These are phyloP conservation scores for Hyaloperonospora brassicae DNA, from an alignment of 352 stramenopile species.

Conservation along the genomic window DNA sequence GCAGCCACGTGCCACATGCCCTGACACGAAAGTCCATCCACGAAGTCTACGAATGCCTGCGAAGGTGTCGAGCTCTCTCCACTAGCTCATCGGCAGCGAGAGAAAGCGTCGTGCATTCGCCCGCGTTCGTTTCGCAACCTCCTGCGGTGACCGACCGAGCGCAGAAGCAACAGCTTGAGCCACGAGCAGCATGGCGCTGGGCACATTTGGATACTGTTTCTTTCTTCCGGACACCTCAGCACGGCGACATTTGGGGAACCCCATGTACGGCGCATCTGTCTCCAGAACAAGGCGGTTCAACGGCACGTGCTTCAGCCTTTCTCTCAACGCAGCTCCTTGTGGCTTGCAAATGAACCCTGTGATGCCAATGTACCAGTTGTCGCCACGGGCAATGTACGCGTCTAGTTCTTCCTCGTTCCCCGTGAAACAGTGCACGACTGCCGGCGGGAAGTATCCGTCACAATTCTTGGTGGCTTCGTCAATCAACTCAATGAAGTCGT, in stretches of 20 bases:
- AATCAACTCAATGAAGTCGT: slow-evolving; percentile 67
- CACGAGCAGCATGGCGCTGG: slow-evolving; percentile 51
- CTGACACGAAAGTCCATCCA: too few species aligned
- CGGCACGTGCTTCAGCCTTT: slow-evolving; percentile 53
- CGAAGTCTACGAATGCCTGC: too few species aligned
- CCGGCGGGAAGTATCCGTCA: slow-evolving; percentile 37
- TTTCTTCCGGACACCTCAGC: slow-evolving; percentile 34
- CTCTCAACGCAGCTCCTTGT: slow-evolving; percentile 40
- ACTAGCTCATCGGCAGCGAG: slow-evolving; percentile 24
- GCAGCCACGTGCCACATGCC: too few species aligned
- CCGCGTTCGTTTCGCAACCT: slow-evolving; percentile 53
- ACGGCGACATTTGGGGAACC: slow-evolving; percentile 55
- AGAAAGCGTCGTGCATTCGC: slow-evolving; percentile 71
- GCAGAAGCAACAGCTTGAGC: slow-evolving; percentile 47
- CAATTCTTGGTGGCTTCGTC: slow-evolving; percentile 35
- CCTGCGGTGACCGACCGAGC: slow-evolving; percentile 34
- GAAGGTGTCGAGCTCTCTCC: slow-evolving; percentile 1
- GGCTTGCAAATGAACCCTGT: slow-evolving; percentile 88
- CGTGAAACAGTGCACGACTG: slow-evolving; percentile 90
- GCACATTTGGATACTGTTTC: slow-evolving; percentile 75
- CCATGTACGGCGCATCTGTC: slow-evolving; percentile 91
- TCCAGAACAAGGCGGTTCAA: slow-evolving; percentile 84
- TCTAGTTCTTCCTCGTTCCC: slow-evolving; percentile 59
- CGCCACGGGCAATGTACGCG: slow-evolving; percentile 51
- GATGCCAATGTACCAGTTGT: slow-evolving; percentile 86